Evolutionary conservation across 2,329 filamentous ascomycete genomes (phyloP).

Genomic region (Lachnellula arida): DNA sequence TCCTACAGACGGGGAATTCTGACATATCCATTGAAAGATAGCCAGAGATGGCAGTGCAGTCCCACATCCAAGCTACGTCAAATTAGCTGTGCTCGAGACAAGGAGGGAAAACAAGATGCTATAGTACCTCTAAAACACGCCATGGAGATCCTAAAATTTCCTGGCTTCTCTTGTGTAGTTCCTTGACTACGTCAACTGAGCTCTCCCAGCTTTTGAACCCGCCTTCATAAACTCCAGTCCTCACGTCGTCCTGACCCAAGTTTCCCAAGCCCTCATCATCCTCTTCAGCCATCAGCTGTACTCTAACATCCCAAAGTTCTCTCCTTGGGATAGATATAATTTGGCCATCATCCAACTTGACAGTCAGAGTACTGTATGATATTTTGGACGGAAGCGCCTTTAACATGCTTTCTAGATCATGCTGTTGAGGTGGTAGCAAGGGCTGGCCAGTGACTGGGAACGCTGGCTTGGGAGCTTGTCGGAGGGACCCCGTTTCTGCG

Average conservation of each 20-base stretch:
- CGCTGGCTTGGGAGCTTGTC: conserved; percentile 35
- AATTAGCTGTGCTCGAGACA: conserved; percentile 7
- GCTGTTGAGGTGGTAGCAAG: conserved; percentile 49
- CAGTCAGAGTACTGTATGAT: conserved; percentile 58
- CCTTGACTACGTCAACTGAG: conserved; percentile 71
- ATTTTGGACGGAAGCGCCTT: conserved; percentile 65
- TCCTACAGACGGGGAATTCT: conserved; percentile 16
- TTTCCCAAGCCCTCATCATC: conserved; percentile 46
- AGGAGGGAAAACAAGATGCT: not conserved
- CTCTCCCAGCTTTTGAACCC: conserved; percentile 91
- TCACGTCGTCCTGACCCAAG: conserved; percentile 67
- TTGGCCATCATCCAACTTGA: conserved; percentile 54
- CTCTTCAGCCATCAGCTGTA: conserved; percentile 75
- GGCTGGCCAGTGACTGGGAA: conserved; percentile 60
- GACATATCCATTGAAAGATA: conserved; percentile 57
- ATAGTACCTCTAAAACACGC: conserved; percentile 29
- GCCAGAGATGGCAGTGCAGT: conserved; percentile 69
- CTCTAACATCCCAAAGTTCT: conserved; percentile 75
- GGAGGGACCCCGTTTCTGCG: conserved; percentile 32
- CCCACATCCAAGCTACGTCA: conserved; percentile 66
- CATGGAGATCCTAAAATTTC: conserved; percentile 7
- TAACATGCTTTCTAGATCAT: conserved; percentile 49
- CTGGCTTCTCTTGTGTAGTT: conserved; percentile 31
- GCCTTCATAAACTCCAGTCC: conserved; percentile 78
- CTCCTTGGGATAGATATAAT: conserved; percentile 60